Evolutionary conservation across 225 moss, liverwort and hornwort species (phyloP).

Genomic region (Climacium dendroides): DNA sequence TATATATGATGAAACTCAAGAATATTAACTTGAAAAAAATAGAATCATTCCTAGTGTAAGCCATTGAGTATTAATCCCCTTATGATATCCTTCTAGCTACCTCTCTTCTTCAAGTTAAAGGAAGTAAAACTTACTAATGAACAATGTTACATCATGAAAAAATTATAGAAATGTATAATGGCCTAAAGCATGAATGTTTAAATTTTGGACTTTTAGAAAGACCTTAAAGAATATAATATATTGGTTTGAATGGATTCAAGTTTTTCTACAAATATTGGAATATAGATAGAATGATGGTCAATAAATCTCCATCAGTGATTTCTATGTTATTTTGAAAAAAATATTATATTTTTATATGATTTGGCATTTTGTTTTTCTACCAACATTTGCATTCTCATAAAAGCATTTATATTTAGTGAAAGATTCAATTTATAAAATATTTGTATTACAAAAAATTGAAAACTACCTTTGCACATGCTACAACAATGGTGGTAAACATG

Average conservation of each 20-base stretch:
- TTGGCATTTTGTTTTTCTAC: fast-evolving
- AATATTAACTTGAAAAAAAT: neutral
- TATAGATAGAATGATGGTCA: neutral
- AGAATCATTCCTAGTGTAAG: neutral
- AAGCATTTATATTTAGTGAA: neutral
- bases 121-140: no score
- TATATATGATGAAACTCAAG: neutral
- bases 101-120: no score
- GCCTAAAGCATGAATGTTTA: neutral
- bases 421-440: neutral
- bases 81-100: no score
- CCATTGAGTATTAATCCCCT: no score
- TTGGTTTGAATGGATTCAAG: neutral
- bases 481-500: neutral
- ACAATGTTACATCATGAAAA: no score
- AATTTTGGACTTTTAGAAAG: neutral
- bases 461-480: neutral
- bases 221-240: neutral
- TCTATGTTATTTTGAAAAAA: neutral
- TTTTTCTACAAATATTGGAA: neutral
- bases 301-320: neutral
- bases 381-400: neutral
- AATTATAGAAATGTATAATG: neutral
- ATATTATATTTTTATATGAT: neutral
- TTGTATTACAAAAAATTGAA: neutral